Base-by-base conservation (phyloP, 768 basidiomycete species). In the Pulveroboletus sp. region DNA sequence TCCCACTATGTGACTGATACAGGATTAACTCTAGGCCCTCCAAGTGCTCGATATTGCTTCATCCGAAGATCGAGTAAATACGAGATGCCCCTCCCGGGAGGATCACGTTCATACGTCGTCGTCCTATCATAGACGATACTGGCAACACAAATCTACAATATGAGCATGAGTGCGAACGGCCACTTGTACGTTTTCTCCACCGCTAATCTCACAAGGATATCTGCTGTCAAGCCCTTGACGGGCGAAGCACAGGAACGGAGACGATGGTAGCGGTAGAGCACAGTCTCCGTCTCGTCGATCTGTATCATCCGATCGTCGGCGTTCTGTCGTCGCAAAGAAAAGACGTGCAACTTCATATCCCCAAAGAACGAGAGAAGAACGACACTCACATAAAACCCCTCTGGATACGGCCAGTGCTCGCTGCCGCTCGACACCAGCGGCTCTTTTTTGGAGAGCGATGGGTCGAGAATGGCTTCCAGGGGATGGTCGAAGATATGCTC, bases 151-250 rank as follows among this genome's bases (percentile, higher is more conserved):
- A 79, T 74, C 52, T 80, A 45, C 1, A 15, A 18, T 3, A 6
- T 2, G 10, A 24, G 18, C 8, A 46, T 47, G 28, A 47, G 49
- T 28, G 8, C n/a, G 7, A 28, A 44, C 14, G 24, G 14, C 1
- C 43, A 51, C 46, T 14, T 5, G 7, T 5, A 51, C 14, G 18
- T n/a, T 8, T 31, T 24, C 31, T 15, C 17, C 9, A 41, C 21
- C 0, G 15, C 6, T 50, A 3, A 8, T n/a, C 84, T 51, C 55
- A 90, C 89, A 45, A 94, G 69, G 12, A 94, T 87, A 55, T 91
- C 86, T 2, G 88, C 75, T 1, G 91, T 93, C 3, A 94, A 66
- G 1, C 92, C 92, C 64, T 90, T 91, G 50, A 94, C 76, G 0
- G 91, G 83, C 15, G 90, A 91, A 1, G 85, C 85, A 0, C 74